Evolutionary conservation across 371 early-diverging fungal genomes (phyloP), one percentile per base, ranked within the genome.

Genomic region (Nosema granulosis): DNA sequence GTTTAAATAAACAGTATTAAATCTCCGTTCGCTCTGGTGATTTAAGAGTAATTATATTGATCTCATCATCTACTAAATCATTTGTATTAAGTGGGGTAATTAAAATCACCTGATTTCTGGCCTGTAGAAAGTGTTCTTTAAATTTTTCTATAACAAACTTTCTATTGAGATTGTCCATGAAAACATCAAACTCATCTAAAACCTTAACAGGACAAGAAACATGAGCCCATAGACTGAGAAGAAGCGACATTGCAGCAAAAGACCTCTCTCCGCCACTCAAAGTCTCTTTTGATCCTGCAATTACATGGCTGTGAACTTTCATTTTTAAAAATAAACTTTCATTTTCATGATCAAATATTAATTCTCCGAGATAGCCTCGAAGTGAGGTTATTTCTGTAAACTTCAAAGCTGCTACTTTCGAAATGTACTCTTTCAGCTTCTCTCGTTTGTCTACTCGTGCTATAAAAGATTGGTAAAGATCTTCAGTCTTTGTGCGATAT

Each of bases 141-240:
- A 86, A 65, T 11, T 61, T 31, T n/a, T 80, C 50, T 20, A 86
- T 74, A 22, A 83, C 78, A 16, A 68, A 78, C 35, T 83, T 83
- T 58, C 86, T 80, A 65, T 84, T 86, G 22, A 80, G 57, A 37
- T 69, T 56, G 61, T 89, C 98, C 97, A 96, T 96, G 82, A 95
- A 99, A 18, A 99, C 97, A 85, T 98, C 99, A 88, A 94, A 99
- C 88, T 99, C 99, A 85, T 99, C 99, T 77, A 99, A 85, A 67
- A 93, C 90, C 35, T 95, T 88, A 59, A 99, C 89, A 1, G 97
- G 94, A 26, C 92, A 90, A 18, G 89, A 88, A 88, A 97, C 92
- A 22, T 91, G 88, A 62, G 94, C 92, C 99, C 99, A 99, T 34
- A 99, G 85, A 12, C 94, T 87, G 59, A 98, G 85, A 28, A 99